A percentile compares a stretch with the other conserved stretches of the same genome.
Conservation (phyloP, 2,329 filamentous ascomycete genomes). For the Didymella exigua region DNA sequence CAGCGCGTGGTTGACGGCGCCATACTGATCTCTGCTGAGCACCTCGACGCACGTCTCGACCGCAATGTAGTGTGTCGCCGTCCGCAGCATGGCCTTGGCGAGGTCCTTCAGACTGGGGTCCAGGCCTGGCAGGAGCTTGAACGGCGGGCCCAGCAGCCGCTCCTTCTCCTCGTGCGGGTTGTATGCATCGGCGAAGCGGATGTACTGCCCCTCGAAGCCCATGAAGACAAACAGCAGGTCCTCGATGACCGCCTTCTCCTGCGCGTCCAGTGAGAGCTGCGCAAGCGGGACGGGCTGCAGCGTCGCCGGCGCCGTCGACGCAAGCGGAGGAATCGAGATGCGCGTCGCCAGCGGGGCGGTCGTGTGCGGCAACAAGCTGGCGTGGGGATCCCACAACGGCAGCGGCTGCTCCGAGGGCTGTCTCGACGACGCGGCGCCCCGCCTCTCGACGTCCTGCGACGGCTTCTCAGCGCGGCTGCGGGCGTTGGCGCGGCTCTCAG, state of each 20-base stretch:
- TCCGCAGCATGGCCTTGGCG: slow-evolving; percentile 85
- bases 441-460: slow-evolving; percentile 31
- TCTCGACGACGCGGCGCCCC: slow-evolving; percentile 21
- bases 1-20: slow-evolving; percentile 91
- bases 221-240: slow-evolving; percentile 95
- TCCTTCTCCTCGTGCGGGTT: slow-evolving; percentile 86
- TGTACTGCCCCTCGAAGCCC: slow-evolving; percentile 98
- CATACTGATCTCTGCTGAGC: slow-evolving; percentile 90
- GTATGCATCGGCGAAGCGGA: slow-evolving; percentile 82
- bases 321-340: slow-evolving; percentile 65
- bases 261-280: slow-evolving; percentile 75
- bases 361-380: slow-evolving; percentile 71
- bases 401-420: slow-evolving; percentile 33
- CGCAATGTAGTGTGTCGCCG: slow-evolving; percentile 91
- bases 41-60: slow-evolving; percentile 93
- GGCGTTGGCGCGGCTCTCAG: slow-evolving; percentile 42
- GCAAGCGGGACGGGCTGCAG: slow-evolving; percentile 71
- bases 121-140: slow-evolving; percentile 78
- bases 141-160: slow-evolving; percentile 79
- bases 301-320: slow-evolving; percentile 70
- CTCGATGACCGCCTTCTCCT: slow-evolving; percentile 86
- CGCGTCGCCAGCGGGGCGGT: slow-evolving; percentile 74
- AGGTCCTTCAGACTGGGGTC: slow-evolving; percentile 92
- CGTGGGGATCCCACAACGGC: slow-evolving; percentile 77
- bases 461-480: slow-evolving; percentile 42